phyloP scores from a whole-genome alignment of 208 protist species.

The Trypanosoma cruzi region DNA sequence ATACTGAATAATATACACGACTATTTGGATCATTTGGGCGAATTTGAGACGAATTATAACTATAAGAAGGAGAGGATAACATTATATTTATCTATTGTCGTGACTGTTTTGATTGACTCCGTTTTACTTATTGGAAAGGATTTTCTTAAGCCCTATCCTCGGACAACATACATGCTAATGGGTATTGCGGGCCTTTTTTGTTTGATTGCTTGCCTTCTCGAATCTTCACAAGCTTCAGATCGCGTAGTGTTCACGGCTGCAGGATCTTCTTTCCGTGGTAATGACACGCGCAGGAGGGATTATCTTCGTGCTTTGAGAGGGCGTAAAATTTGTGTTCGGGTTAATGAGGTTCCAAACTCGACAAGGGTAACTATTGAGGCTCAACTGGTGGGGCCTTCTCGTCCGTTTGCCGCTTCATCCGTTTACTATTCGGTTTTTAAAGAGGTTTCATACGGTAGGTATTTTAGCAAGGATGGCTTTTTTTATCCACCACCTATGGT shows the following conservation, averaged over 20 bases:
- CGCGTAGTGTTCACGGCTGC: conserved; percentile 14
- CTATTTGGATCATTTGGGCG: conserved; percentile 25
- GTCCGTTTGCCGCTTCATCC: conserved; percentile 30
- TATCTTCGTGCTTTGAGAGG: conserved; percentile 33
- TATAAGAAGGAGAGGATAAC: neutral
- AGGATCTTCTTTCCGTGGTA: neutral
- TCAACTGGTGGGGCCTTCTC: conserved; percentile 45
- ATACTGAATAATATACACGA: conserved; percentile 29
- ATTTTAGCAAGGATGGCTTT: conserved; percentile 68
- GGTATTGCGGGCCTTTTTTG: neutral
- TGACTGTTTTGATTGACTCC: neutral
- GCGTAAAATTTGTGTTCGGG: conserved; percentile 40
- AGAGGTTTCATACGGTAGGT: conserved; percentile 59
- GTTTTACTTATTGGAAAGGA: conserved; percentile 13
- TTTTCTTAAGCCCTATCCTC: conserved; percentile 8
- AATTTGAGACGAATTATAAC: conserved; percentile 1
- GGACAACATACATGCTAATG: conserved; percentile 6
- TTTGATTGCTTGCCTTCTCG: neutral
- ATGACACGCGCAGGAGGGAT: conserved; percentile 7
- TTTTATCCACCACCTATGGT: conserved; percentile 74
- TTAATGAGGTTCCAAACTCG: conserved; percentile 30
- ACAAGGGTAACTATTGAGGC: conserved; percentile 44
- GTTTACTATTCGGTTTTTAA: conserved; percentile 49
- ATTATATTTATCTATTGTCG: neutral
- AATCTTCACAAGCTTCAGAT: neutral